Evolutionary conservation across 495 filamentous ascomycete genomes (phyloP).

Genomic region (Xylaria cubensis): DNA sequence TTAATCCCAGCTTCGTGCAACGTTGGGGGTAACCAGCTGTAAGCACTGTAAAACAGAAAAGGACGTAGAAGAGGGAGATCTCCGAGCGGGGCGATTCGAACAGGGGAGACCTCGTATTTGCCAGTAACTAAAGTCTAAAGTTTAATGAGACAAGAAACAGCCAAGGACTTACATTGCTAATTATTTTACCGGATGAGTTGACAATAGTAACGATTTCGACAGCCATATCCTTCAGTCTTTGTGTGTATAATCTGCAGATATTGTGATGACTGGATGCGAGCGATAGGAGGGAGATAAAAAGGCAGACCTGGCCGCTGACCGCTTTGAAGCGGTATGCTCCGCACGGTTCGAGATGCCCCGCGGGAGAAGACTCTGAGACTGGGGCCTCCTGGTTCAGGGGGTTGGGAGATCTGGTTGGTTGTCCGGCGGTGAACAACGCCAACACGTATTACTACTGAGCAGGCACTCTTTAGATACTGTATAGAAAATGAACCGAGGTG

Average conservation of each 20-base stretch:
- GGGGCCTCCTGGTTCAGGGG: slow-evolving; percentile 19
- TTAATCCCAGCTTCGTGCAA: not conserved
- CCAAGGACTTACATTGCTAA: slow-evolving; percentile 75
- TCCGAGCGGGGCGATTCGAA: slow-evolving; percentile 5
- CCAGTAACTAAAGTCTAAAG: not conserved
- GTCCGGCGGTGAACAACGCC: slow-evolving; percentile 35
- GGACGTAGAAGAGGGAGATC: slow-evolving; percentile 17
- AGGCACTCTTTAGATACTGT: not conserved
- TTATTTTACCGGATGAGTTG: slow-evolving; percentile 90
- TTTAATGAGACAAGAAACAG: not conserved
- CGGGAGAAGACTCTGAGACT: slow-evolving; percentile 12
- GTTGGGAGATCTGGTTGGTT: slow-evolving; percentile 27
- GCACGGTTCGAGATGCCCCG: slow-evolving; percentile 21
- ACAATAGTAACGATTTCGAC: slow-evolving; percentile 84
- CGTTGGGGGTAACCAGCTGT: slow-evolving; percentile 3
- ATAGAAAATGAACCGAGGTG: not conserved
- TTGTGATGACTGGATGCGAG: not conserved
- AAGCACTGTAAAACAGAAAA: slow-evolving; percentile 27
- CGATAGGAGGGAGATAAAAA: slow-evolving; percentile 8
- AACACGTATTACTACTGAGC: slow-evolving; percentile 17
- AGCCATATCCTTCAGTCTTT: slow-evolving; percentile 49
- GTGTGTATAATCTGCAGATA: slow-evolving; percentile 9
- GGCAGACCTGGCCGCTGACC: slow-evolving; percentile 22
- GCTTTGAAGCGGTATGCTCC: slow-evolving; percentile 24
- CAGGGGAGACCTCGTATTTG: slow-evolving; percentile 18